Evolutionary conservation across 352 stramenopile species (phyloP), one percentile per base, ranked within the genome.

Genomic region (Thraustotheca clavata): DNA sequence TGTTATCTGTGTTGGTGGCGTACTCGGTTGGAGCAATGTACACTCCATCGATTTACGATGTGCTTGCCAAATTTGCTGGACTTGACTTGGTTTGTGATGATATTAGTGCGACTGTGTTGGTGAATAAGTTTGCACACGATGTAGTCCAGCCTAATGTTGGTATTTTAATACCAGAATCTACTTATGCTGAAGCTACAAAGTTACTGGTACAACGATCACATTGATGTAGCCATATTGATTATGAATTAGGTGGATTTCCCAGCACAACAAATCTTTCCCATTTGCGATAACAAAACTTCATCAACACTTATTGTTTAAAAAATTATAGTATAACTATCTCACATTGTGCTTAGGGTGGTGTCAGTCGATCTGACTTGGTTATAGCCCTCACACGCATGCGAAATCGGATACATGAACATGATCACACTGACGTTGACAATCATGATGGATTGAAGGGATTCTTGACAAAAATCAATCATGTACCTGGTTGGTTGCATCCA

Each of bases 1-100:
- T 89, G 83, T 65, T 96, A 24, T 77, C 80, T 24, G 90, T 82
- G 31, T 82, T 93, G 9, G 75, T 83, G 14, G 77, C 82, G 26
- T 93, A 95, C 59, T 94, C 88, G 59, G 82, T 91, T 16, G 79
- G 80, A 32, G 82, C 73, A 7, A 74, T 77, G 3, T 90, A 92
- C 49, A 83, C 84, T 18, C 79, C 80, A 32, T 92, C 82, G 8
- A 91, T 95, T 34, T 94, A 94, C 71, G 85, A 94, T 39, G 86
- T 91, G 24, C 60, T 94, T 24, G 77, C 84, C 1, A 83, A 87
- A 41, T 87, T 86, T 76, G 80, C 79, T 0, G 79, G 77, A 0
- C 73, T 94, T n/a, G 77, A 89, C 52, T 83, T 82, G 1, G 80
- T 91, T 22, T 92, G 81, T 72, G 89, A 88, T 67, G 81, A 92